Percentiles rank a stretch among this genome's conserved stretches.
Conservation (phyloP, 176 grass and related monocot species). For the Tuctoria greenei region DNA sequence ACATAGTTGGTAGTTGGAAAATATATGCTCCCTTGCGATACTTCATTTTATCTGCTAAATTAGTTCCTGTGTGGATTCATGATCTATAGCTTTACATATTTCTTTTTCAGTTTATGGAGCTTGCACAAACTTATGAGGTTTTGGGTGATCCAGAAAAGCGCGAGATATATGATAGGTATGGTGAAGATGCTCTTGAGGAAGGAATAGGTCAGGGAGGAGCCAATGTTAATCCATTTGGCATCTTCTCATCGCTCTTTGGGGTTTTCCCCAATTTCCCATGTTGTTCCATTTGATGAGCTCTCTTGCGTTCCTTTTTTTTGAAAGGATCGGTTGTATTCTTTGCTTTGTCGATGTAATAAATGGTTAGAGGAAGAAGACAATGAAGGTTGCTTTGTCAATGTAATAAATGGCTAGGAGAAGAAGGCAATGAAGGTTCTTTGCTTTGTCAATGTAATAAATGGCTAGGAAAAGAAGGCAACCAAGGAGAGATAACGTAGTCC, state of each 20-base stretch:
- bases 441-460: neutral
- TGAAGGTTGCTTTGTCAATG: too few relatives aligned
- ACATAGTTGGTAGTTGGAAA: neutral
- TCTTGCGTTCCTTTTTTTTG: too few relatives aligned
- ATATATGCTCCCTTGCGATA: neutral
- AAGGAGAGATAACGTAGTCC: constrained; percentile 91
- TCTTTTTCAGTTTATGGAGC: constrained; percentile 91
- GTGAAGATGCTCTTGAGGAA: constrained; percentile 99
- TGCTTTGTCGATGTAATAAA: too few relatives aligned
- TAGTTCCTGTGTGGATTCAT: neutral
- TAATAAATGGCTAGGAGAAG: too few relatives aligned
- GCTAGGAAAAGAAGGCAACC: constrained; percentile 76
- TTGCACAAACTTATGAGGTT: constrained; percentile 96
- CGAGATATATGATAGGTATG: constrained; percentile 96
- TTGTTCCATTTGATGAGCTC: too few relatives aligned
- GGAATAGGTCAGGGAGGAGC: constrained; percentile 84
- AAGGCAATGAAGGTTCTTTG: too few relatives aligned
- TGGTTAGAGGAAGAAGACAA: too few relatives aligned
- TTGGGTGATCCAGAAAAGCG: constrained; percentile 95
- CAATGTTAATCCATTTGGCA: constrained; percentile 82
- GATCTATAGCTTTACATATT: neutral
- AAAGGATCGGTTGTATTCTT: too few relatives aligned
- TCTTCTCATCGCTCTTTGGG: constrained; percentile 95
- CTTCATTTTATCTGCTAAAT: neutral
- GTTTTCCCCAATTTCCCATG: too few relatives aligned